Conservation (phyloP, 176 grass and related monocot species). For the Zoysia pacifica region DNA sequence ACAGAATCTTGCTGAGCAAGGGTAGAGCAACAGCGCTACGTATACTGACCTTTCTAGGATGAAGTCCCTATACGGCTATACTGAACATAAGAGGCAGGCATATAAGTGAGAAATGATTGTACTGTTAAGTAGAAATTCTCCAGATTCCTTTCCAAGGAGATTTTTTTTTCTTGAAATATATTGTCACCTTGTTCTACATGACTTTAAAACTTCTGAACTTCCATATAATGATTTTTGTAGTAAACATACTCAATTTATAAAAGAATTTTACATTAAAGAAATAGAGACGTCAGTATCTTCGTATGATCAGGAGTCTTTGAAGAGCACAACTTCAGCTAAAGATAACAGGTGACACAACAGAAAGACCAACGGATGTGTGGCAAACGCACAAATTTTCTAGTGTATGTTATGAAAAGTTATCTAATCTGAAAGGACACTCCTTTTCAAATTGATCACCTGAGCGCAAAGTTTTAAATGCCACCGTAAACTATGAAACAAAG, state of each 20-base stretch:
- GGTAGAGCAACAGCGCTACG: not conserved
- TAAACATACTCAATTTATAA: conserved; percentile 69
- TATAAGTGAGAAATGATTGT: no score
- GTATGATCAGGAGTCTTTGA: conserved; percentile 85
- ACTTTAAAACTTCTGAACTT: conserved; percentile 8
- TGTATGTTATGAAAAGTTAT: no score
- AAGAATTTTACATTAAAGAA: conserved; percentile 65
- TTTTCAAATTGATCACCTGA: no score
- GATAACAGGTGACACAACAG: no score
- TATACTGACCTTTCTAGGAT: not conserved
- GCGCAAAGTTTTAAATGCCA: no score
- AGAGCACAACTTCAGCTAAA: conserved; percentile 45
- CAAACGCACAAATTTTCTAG: no score
- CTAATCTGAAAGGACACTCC: no score
- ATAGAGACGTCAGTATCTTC: conserved; percentile 57
- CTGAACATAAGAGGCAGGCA: not conserved
- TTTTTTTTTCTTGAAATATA: not conserved
- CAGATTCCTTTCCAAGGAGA: no score
- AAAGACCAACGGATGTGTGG: no score
- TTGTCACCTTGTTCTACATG: not conserved
- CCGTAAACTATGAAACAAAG: not conserved
- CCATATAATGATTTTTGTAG: conserved; percentile 46
- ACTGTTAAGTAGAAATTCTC: no score
- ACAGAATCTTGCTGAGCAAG: not conserved
- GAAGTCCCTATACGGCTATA: not conserved